phyloP scores from a whole-genome alignment of 306 rosid genomes.

The Mimosa pudica region DNA sequence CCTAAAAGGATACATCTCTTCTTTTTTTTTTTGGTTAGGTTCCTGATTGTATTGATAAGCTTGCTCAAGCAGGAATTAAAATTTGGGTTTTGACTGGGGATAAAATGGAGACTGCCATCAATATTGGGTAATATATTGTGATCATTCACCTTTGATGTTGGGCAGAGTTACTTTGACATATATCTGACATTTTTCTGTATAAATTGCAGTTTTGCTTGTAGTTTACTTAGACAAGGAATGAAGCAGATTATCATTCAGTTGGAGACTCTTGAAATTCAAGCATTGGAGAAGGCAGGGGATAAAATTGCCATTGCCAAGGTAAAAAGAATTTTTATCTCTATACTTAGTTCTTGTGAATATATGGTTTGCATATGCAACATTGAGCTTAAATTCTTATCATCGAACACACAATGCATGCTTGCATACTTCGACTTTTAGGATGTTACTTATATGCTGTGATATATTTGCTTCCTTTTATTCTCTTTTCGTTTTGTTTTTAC shows the following conservation, averaged over 20 bases:
- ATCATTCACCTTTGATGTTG: not conserved
- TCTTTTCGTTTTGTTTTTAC: not conserved
- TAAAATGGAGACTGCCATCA: constrained; percentile 30
- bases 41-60: constrained; percentile 23
- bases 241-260: constrained; percentile 19
- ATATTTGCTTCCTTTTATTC: not conserved
- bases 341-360: not conserved
- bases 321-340: not conserved
- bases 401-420: not conserved
- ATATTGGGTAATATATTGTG: constrained; percentile 8
- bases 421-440: not conserved
- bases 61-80: constrained; percentile 25
- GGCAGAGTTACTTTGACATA: not conserved
- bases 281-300: constrained; percentile 17
- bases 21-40: not conserved
- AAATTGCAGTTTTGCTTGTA: constrained; percentile 19
- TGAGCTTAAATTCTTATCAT: not conserved
- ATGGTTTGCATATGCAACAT: not conserved
- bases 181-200: constrained; percentile 3
- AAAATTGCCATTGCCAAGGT: constrained; percentile 17
- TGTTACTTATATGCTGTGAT: not conserved
- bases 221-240: constrained; percentile 30
- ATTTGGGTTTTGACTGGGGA: constrained; percentile 28
- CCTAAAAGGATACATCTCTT: not conserved
- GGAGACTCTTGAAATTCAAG: constrained; percentile 16